Conservation (phyloP, 495 filamentous ascomycete species). For the Arthonia radiata region DNA sequence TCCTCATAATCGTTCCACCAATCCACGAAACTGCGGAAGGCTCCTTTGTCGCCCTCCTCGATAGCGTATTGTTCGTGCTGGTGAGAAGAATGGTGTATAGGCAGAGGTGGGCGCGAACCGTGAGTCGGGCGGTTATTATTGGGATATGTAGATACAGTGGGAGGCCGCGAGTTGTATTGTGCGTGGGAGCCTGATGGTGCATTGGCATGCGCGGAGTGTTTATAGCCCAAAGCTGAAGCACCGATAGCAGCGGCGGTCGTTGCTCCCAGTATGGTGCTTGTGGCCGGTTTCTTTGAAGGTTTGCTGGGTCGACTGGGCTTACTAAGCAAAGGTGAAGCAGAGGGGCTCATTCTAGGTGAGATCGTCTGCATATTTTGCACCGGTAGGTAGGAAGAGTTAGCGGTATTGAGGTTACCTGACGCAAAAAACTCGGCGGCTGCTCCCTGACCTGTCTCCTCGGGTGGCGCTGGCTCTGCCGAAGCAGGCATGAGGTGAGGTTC, state of each 20-base stretch:
- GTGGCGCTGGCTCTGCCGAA: slow-evolving; percentile 8
- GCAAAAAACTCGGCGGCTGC: slow-evolving; percentile 17
- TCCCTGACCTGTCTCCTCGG: slow-evolving; percentile 15
- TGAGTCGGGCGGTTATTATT: slow-evolving; percentile 7
- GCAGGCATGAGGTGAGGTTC: slow-evolving; percentile 13
- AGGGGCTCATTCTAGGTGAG: not conserved
- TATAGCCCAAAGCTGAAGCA: too few species aligned
- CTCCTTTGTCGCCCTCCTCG: slow-evolving; percentile 18
- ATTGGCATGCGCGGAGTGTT: too few species aligned
- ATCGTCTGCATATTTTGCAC: slow-evolving; percentile 1
- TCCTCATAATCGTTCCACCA: slow-evolving; percentile 45
- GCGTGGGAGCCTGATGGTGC: slow-evolving; percentile 4
- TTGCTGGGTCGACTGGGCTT: too few species aligned
- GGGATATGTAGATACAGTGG: slow-evolving; percentile 17
- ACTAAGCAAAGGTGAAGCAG: too few species aligned
- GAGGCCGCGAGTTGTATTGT: slow-evolving; percentile 9
- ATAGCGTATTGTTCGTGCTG: slow-evolving; percentile 6
- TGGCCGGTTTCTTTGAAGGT: not conserved
- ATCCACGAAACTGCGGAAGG: slow-evolving; percentile 30
- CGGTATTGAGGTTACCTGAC: not conserved
- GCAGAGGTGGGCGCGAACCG: slow-evolving; percentile 1
- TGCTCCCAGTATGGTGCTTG: not conserved
- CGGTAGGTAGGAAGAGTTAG: not conserved
- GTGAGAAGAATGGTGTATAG: slow-evolving; percentile 1
- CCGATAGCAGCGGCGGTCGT: not conserved